Base-by-base conservation (phyloP, 2,329 filamentous ascomycete species). In the Coleophoma eucalyptorum region DNA sequence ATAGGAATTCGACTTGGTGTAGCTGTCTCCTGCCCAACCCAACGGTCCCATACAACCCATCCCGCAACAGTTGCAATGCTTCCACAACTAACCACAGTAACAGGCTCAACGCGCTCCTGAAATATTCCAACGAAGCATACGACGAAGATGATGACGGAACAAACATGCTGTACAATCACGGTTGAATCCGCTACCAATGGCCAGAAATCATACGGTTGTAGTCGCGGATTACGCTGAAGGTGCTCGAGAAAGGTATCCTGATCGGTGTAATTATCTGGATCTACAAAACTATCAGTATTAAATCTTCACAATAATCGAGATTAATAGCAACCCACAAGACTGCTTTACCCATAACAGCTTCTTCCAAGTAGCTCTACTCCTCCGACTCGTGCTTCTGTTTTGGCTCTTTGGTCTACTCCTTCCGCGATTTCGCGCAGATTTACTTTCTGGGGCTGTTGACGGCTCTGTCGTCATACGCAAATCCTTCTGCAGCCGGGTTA, bases 261-360 rank as follows among this genome's bases (percentile, higher is more conserved):
- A 67, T 99, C 94, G 38, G 94, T 97, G 67, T 97, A 97, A 69
- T 99, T 99, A 69, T 99, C 94, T n/a, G 94, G 92, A 66, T 95
- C 90, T 92, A 45, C n/a, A 21, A 8, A 26, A 26, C 21, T 5
- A 8, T 26, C 26, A 26, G 10, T 26, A 26, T 8, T 6, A 26
- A 5, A 26, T 26, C 4, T 26, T 44, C 50, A 49, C 46, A 50
- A 40, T 16, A 46, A 37, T 15, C 18, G 16, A 10, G 20, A 47
- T 37, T 37, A 45, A 18, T 32, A 43, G 40, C 35, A 31, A 71
- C 84, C 57, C 74, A 92, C 89, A 96, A 33, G 89, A 89, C 68
- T 97, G 94, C 72, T 96, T 96, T 65, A 99, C 92, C 94, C 94
- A 99, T 50, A 99, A 80, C 58, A 99, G 72, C 74, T 97, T 97